Evolutionary conservation across 2,329 filamentous ascomycete species (phyloP).

Genomic region (Exserohilum rostratum): DNA sequence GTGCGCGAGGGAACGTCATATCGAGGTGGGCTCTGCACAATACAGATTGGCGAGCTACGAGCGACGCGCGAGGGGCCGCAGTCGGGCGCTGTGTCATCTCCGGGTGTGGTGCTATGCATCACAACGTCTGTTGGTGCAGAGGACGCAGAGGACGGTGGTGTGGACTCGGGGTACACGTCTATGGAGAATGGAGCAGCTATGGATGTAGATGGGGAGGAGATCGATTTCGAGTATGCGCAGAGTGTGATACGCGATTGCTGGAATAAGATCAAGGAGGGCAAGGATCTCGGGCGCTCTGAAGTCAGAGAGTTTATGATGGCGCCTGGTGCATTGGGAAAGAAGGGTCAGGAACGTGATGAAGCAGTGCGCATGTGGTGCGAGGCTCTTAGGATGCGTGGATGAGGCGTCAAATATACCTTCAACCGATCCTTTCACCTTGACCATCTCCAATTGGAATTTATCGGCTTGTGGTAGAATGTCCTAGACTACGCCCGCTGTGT

Average conservation of each 20-base stretch:
- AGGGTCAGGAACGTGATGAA: constrained; percentile 25
- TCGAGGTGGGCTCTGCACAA: constrained; percentile 27
- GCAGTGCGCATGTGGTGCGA: constrained; percentile 44
- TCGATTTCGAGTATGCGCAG: constrained; percentile 34
- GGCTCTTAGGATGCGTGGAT: constrained; percentile 34
- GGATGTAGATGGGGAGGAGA: constrained; percentile 5
- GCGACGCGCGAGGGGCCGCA: constrained; percentile 27
- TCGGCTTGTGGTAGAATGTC: not conserved
- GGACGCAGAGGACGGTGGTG: constrained; percentile 4
- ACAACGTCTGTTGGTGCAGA: constrained; percentile 20
- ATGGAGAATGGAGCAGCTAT: constrained; percentile 2
- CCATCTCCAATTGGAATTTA: not conserved
- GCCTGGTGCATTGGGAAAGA: constrained; percentile 3
- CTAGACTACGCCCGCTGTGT: too few species aligned
- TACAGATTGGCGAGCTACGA: constrained; percentile 39
- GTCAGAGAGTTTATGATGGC: constrained; percentile 37
- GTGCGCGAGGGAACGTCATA: constrained; percentile 32
- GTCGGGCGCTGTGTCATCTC: constrained; percentile 22
- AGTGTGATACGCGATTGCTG: constrained; percentile 34
- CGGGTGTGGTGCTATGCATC: constrained; percentile 40
- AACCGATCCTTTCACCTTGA: not conserved
- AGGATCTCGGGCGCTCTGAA: constrained; percentile 35
- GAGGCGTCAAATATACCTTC: constrained; percentile 1
- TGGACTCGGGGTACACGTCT: not conserved
- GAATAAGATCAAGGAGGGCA: constrained; percentile 27